Evolutionary conservation across 305 asterid species (phyloP).

Genomic region (Fraxinus dipetala): DNA sequence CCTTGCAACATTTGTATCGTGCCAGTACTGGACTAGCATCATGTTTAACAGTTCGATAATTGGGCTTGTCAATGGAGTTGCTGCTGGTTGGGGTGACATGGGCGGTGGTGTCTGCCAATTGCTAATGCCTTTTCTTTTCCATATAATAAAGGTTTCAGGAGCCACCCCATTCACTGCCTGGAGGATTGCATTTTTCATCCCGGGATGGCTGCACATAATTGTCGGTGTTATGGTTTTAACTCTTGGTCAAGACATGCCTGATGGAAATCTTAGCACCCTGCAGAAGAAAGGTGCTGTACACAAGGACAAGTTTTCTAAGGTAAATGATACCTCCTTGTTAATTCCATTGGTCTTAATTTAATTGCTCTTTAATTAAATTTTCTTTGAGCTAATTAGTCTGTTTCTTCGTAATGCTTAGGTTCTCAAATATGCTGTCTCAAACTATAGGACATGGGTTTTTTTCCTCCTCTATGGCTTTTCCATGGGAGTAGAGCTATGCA

Average conservation of each 20-base stretch:
- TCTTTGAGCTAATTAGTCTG: conserved; percentile 11
- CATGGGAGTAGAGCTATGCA: conserved; percentile 40
- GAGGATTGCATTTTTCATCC: conserved; percentile 46
- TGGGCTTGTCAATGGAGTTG: conserved; percentile 42
- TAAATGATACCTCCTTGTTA: conserved; percentile 20
- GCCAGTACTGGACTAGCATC: conserved; percentile 50
- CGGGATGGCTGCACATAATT: conserved; percentile 41
- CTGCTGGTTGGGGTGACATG: conserved; percentile 54
- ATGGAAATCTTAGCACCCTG: conserved; percentile 35
- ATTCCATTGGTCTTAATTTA: conserved; percentile 7
- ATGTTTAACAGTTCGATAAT: conserved; percentile 41
- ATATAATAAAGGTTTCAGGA: conserved; percentile 25
- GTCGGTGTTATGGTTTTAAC: conserved; percentile 34
- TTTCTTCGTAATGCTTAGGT: conserved; percentile 27
- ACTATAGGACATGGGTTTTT: conserved; percentile 52
- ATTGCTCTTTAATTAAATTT: not conserved
- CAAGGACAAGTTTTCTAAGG: conserved; percentile 34
- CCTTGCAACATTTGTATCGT: conserved; percentile 46
- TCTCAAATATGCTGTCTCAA: conserved; percentile 34
- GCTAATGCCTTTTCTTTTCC: conserved; percentile 40
- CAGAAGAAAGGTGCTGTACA: conserved; percentile 31
- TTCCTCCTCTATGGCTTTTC: conserved; percentile 39
- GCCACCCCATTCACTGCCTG: conserved; percentile 43
- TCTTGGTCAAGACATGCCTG: conserved; percentile 46
- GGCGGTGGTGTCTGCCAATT: conserved; percentile 51